phyloP scores from a whole-genome alignment of 768 basidiomycete species.

The Austroboletus eburneus region DNA sequence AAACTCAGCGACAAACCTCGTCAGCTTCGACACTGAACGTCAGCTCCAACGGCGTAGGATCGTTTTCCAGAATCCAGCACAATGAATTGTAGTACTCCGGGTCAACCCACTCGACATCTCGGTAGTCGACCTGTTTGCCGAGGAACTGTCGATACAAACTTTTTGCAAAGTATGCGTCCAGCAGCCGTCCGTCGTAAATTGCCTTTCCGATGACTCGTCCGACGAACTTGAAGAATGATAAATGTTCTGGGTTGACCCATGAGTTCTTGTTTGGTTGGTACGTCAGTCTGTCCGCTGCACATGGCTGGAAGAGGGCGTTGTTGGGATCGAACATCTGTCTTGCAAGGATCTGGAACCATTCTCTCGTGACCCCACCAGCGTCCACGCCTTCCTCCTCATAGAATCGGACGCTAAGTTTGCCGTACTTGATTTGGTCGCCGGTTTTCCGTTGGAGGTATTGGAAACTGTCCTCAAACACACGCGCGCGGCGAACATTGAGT shows the following conservation, averaged over 20 bases:
- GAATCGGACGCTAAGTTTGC: conserved; percentile 94
- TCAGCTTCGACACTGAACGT: conserved; percentile 96
- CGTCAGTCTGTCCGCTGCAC: conserved; percentile 89
- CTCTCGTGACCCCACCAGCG: conserved; percentile 95
- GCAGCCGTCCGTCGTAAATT: conserved; percentile 90
- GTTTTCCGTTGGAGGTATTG: conserved; percentile 83
- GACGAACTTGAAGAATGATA: conserved; percentile 98
- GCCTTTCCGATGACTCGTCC: conserved; percentile 97
- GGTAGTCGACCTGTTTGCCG: conserved; percentile 91
- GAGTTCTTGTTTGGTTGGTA: conserved; percentile 96
- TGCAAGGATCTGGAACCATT: conserved; percentile 98
- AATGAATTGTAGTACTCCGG: conserved; percentile 98
- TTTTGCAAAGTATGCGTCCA: conserved; percentile 97
- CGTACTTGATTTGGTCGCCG: conserved; percentile 96
- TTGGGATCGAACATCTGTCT: conserved; percentile 99
- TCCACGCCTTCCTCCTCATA: conserved; percentile 98
- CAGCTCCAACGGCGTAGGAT: conserved; percentile 79
- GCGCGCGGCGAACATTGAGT: conserved; percentile 82
- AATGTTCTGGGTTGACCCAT: conserved; percentile 91
- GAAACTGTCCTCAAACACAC: conserved; percentile 98
- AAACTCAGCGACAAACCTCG: conserved; percentile 46
- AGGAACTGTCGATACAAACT: conserved; percentile 95
- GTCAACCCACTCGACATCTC: conserved; percentile 96
- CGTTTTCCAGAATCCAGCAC: conserved; percentile 98
- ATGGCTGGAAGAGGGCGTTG: conserved; percentile 97